Base-by-base conservation (phyloP, 2,329 filamentous ascomycete genomes). In the Ophiostoma sp. region DNA sequence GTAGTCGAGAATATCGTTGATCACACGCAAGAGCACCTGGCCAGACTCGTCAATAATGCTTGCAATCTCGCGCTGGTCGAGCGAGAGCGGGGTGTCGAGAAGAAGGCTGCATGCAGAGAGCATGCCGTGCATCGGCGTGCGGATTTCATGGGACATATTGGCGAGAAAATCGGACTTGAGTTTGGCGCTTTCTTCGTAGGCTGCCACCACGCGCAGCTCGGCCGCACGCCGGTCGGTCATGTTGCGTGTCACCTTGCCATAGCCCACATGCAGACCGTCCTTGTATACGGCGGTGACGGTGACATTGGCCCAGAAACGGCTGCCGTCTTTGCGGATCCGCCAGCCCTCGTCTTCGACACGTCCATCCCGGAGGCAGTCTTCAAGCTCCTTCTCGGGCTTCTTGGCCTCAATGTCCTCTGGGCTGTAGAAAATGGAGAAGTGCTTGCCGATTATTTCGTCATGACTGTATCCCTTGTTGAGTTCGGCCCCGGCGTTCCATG, bases 1-100 rank as follows among this genome's bases (percentile, higher is more conserved):
- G 75, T 87, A 89, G 77, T 90, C 87, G n/a, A 89, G 80, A 65
- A 90, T 87, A 72, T 89, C 86, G 74, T 89, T 88, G 76, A 89
- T 88, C 67, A 89, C 83, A 72, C 86, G 84, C 23, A 89, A 77
- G 31, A 89, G 79, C 2, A 88, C 80, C 27, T 84, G 81, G 1
- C 85, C 86, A 0, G 86, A 88, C 70, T 88, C 85, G 73, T 86
- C 82, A 69, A 89, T 85, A 65, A 88, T 85, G 57, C 80, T 79
- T 1, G 84, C 82, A 60, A 84, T 84, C 70, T 89, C 86, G 31
- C 81, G 80, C 76, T 89, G 87, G 60, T 86, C 81, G 0, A 81
- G 76, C 6, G 81, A 80, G n/a, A 89, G 77, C 0, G 77, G 74
- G 0, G 85, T 86, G 72, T 86, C 84, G 27, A 84, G 79, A 4